Percentiles rank a stretch among this genome's conserved stretches.
These are phyloP conservation scores for Penicillium freii DNA, from an alignment of 2,329 filamentous ascomycete genomes.

Conservation along the genomic window DNA sequence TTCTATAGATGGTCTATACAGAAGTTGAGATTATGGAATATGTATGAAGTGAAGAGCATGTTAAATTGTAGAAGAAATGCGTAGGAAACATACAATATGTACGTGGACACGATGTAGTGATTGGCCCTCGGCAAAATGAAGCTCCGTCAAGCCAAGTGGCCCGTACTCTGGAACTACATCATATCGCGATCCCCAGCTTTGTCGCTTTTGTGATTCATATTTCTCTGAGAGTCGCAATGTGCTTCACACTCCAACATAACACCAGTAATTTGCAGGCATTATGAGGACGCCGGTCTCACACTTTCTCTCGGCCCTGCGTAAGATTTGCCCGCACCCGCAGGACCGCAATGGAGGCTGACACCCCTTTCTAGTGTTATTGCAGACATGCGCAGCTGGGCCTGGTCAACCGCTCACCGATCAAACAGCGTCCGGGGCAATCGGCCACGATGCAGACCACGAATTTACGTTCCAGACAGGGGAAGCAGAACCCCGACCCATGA, in stretches of 20 bases:
- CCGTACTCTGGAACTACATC: conserved; percentile 28
- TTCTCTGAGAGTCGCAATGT: conserved; percentile 33
- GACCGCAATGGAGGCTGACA: conserved; percentile 22
- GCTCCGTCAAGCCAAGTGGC: conserved; percentile 41
- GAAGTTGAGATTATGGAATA: background rate
- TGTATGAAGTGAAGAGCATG: background rate
- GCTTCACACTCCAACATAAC: conserved; percentile 25
- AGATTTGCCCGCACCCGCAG: conserved; percentile 17
- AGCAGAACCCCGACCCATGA: conserved; percentile 23
- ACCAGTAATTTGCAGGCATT: conserved; percentile 27
- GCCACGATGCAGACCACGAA: conserved; percentile 19
- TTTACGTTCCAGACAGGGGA: conserved; percentile 24
- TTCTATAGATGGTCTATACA: background rate
- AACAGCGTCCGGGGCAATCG: conserved; percentile 17
- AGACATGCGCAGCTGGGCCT: conserved; percentile 30
- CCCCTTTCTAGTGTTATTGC: conserved; percentile 32
- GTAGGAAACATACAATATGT: background rate
- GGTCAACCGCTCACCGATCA: conserved; percentile 22
- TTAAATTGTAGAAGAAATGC: background rate
- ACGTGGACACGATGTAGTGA: conserved; percentile 10
- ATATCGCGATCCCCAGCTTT: conserved; percentile 10
- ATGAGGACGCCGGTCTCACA: conserved; percentile 38
- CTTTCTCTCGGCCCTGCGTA: conserved; percentile 38
- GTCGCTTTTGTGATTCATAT: conserved; percentile 1
- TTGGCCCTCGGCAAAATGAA: conserved; percentile 36